Conservation (phyloP, 208 protist genomes). For the Trichomonas gallinae region DNA sequence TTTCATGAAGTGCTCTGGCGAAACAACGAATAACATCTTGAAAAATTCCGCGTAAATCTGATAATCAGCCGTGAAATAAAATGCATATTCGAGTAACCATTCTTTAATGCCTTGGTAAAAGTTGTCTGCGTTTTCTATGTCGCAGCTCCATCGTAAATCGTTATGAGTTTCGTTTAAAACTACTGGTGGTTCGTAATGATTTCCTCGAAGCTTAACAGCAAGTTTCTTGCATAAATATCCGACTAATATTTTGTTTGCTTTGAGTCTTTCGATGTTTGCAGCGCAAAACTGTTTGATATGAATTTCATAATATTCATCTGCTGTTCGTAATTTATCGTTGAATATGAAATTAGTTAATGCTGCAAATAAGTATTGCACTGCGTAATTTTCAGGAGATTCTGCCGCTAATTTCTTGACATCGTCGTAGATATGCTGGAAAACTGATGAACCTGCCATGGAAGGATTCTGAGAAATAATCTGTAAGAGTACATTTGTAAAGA, state of each 20-base stretch:
- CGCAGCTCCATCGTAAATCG: neutral
- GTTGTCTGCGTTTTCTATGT: neutral
- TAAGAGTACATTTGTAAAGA: neutral
- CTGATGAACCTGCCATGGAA: neutral
- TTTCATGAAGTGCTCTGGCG: neutral
- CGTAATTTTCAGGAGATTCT: neutral
- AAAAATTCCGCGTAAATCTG: neutral
- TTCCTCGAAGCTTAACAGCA: neutral
- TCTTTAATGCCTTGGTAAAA: neutral
- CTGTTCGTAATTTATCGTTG: neutral
- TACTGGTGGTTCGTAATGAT: neutral
- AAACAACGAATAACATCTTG: neutral
- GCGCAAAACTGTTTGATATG: neutral
- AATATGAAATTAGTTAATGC: neutral
- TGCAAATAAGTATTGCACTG: neutral
- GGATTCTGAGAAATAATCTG: neutral
- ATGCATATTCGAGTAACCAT: neutral
- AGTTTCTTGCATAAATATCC: neutral
- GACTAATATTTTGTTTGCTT: neutral
- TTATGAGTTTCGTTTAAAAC: neutral
- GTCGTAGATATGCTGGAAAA: neutral
- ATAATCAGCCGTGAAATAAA: neutral
- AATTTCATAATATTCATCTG: neutral
- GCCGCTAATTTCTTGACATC: neutral
- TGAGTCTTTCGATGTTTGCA: neutral